These are phyloP conservation scores for Ramaria sp. DNA, from an alignment of 768 basidiomycete species.

Conservation along the genomic window DNA sequence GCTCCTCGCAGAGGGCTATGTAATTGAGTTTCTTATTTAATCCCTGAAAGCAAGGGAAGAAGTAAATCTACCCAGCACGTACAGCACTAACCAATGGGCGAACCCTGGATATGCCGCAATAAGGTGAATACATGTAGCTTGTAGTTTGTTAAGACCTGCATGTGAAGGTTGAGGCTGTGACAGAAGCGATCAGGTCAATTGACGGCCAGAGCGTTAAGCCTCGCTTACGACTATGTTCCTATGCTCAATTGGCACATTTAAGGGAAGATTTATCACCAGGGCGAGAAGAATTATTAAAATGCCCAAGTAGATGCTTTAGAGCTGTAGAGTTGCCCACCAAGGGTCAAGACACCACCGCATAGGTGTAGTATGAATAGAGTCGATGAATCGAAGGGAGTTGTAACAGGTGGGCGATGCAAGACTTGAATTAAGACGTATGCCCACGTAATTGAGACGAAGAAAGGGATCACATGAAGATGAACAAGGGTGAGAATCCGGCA, in stretches of 20 bases:
- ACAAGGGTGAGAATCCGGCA: neutral
- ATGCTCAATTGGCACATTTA: neutral
- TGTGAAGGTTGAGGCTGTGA: slow-evolving; percentile 2
- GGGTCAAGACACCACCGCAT: slow-evolving; percentile 7
- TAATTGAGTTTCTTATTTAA: neutral
- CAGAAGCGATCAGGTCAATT: neutral
- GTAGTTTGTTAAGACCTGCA: neutral
- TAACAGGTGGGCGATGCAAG: slow-evolving; percentile 12
- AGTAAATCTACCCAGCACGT: slow-evolving; percentile 6
- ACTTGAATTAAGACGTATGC: slow-evolving; percentile 14
- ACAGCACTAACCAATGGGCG: slow-evolving; percentile 10
- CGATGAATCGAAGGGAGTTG: slow-evolving; percentile 16
- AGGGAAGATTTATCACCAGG: neutral
- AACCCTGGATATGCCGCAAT: slow-evolving; percentile 3
- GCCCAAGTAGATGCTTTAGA: neutral
- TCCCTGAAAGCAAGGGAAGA: neutral
- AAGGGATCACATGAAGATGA: slow-evolving; percentile 1
- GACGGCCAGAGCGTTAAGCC: neutral
- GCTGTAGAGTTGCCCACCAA: slow-evolving; percentile 13
- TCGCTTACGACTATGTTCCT: neutral
- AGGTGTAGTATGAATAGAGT: slow-evolving; percentile 15
- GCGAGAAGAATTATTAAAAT: neutral
- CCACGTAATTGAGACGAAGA: slow-evolving; percentile 17
- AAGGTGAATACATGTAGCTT: neutral
- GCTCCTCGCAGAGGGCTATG: neutral